Evolutionary conservation across 495 filamentous ascomycete species (phyloP).

Genomic region (Hypoxylon crocopeplum): DNA sequence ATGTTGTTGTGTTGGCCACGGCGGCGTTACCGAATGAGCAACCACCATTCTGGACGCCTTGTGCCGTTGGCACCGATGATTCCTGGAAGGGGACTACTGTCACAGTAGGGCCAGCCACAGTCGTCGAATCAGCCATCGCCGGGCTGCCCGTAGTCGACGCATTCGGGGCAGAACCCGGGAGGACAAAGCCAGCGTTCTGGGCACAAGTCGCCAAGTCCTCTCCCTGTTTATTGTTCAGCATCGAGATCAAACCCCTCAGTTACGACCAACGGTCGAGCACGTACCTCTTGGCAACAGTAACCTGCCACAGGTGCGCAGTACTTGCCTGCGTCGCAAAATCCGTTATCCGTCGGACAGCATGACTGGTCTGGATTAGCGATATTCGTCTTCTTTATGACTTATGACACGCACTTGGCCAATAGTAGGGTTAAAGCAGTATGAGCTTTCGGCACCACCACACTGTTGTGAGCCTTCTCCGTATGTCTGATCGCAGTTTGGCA

Average conservation of each 20-base stretch:
- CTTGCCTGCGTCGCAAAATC: slow-evolving; percentile 46
- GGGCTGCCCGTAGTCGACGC: neutral
- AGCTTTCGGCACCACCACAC: slow-evolving; percentile 43
- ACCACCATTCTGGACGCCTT: neutral
- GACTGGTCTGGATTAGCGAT: slow-evolving; percentile 38
- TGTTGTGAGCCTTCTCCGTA: slow-evolving; percentile 45
- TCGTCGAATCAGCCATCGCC: neutral
- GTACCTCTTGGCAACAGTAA: slow-evolving; percentile 50
- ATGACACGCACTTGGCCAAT: slow-evolving; percentile 40
- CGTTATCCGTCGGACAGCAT: slow-evolving; percentile 48
- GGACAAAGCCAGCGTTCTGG: slow-evolving; percentile 42
- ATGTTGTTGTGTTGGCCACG: slow-evolving; percentile 10
- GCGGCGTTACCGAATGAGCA: slow-evolving; percentile 11
- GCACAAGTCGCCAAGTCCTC: slow-evolving; percentile 48
- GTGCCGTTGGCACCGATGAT: slow-evolving; percentile 4
- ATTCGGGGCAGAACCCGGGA: slow-evolving; percentile 27
- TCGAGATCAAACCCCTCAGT: slow-evolving; percentile 3
- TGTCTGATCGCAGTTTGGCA: slow-evolving; percentile 44
- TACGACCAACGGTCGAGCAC: slow-evolving; percentile 1
- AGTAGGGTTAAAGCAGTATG: slow-evolving; percentile 46
- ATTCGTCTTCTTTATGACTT: neutral
- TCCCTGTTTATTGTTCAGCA: slow-evolving; percentile 35
- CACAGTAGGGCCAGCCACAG: slow-evolving; percentile 15
- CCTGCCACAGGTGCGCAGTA: slow-evolving; percentile 52
- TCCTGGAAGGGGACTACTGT: slow-evolving; percentile 30